Evolutionary conservation across 352 stramenopile species (phyloP).

Genomic region (Plasmopara viticola): DNA sequence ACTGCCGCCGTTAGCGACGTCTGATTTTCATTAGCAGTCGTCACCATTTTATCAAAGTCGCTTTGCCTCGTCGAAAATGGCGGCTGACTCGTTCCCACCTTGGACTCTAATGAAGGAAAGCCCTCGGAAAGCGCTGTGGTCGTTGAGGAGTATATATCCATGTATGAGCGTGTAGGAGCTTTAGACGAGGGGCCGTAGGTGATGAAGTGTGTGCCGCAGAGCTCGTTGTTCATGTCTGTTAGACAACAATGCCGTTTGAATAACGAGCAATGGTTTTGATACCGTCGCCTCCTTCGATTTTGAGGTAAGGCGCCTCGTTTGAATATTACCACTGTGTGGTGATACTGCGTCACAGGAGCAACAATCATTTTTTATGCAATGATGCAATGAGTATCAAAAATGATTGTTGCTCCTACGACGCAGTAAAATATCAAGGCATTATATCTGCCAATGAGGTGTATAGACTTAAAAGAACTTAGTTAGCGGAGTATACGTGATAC

Average conservation of each 20-base stretch:
- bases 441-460: too few relatives aligned
- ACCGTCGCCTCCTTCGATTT: too few relatives aligned
- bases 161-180: constrained; percentile 15
- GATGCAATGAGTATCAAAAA: too few relatives aligned
- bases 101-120: not conserved
- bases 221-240: constrained; percentile 39
- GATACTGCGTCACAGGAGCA: too few relatives aligned
- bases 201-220: constrained; percentile 42
- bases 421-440: too few relatives aligned
- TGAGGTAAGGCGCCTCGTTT: too few relatives aligned
- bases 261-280: too few relatives aligned
- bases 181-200: constrained; percentile 1
- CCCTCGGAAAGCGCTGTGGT: constrained; percentile 1
- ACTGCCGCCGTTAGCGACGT: not conserved
- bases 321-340: too few relatives aligned
- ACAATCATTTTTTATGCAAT: too few relatives aligned
- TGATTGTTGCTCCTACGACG: too few relatives aligned
- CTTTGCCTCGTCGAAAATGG: not conserved
- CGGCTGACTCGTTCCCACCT: not conserved
- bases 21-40: not conserved
- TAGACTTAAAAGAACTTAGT: too few relatives aligned
- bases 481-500: too few relatives aligned
- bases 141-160: constrained; percentile 42
- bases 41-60: not conserved
- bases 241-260: constrained; percentile 10